These are phyloP conservation scores for Crithidia sp. DNA, from an alignment of 208 protist genomes.

Conservation along the genomic window DNA sequence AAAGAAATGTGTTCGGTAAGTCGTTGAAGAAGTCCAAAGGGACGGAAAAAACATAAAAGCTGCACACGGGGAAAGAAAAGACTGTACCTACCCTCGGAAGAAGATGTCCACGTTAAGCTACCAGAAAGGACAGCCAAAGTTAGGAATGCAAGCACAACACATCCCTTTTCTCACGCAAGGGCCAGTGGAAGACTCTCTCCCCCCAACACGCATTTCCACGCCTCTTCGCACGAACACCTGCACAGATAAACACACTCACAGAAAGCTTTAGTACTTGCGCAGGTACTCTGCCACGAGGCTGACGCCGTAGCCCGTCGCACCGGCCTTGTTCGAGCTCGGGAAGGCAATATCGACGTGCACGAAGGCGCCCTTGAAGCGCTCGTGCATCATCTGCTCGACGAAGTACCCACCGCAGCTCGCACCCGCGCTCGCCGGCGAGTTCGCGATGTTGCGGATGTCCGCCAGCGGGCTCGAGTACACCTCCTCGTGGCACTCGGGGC, in stretches of 20 bases:
- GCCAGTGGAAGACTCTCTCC: no score
- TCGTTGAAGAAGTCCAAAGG: no score
- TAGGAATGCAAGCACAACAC: no score
- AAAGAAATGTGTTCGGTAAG: no score
- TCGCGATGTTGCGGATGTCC: slow-evolving; percentile 81
- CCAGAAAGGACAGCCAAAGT: no score
- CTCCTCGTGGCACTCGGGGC: slow-evolving; percentile 78
- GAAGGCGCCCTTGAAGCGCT: slow-evolving; percentile 69
- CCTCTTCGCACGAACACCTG: no score
- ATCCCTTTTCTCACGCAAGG: no score
- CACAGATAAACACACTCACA: not conserved
- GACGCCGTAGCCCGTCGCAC: slow-evolving; percentile 85
- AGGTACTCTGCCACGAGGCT: slow-evolving; percentile 64
- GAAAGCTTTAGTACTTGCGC: slow-evolving; percentile 31
- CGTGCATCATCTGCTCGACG: slow-evolving; percentile 62
- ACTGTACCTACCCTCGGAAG: no score
- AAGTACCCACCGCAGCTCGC: slow-evolving; percentile 85
- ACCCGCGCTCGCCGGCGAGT: slow-evolving; percentile 53
- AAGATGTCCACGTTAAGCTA: no score
- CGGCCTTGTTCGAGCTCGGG: slow-evolving; percentile 58
- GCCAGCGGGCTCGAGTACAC: slow-evolving; percentile 71
- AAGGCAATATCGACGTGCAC: slow-evolving; percentile 90
- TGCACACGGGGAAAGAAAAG: no score
- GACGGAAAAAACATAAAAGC: no score
- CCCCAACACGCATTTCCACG: no score